Base-by-base conservation (phyloP, 2,329 filamentous ascomycete species). In the Zymoseptoria crescenta region DNA sequence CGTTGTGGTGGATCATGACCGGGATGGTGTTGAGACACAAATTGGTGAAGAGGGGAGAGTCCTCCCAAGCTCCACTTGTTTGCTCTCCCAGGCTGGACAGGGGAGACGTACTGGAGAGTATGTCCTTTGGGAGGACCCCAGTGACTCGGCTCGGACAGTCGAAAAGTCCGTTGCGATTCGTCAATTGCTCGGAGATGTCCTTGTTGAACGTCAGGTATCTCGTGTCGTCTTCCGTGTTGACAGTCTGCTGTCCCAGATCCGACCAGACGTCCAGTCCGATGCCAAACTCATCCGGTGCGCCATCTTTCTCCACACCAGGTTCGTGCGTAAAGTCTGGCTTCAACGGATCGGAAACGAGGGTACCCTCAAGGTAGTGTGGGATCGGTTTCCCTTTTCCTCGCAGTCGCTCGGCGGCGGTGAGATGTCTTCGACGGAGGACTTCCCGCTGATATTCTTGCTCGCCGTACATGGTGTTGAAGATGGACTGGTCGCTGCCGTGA, bases 221-320 rank as follows among this genome's bases (percentile, higher is more conserved):
- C 1, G 55, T 52, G 27, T 65, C 63, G 19, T 63, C 61, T 49
- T 62, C 61, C 1, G 67, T 60, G 28, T 65, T 66, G 19, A 64
- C 61, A 16, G 66, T 67, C 50, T 66, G 64, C 8, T 67, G 64
- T 1, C 64, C 64, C 8, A 71, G 65, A 10, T 67, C 64, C 45
- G 62, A 65, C 19, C 58, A 67, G 48, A 68, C 68, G 48, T 71
- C 69, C n/a, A 71, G 49, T 2, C 68, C 68, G 6, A 72, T 69
- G 2, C 66, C 65, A 54, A 68, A 71, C 29, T 72, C 68, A 30
- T 67, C 63, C 4, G 73, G 68, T 1, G 74, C 76, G 57, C 77
- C 74, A 58, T 74, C 77, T 62, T 79, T 77, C 2, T 77, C 54
- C 21, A 60, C 59, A 9, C 64, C 62, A 21, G 66, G 62, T 29